phyloP scores from a whole-genome alignment of 2,329 filamentous ascomycete genomes.

The Aphanocladium album region DNA sequence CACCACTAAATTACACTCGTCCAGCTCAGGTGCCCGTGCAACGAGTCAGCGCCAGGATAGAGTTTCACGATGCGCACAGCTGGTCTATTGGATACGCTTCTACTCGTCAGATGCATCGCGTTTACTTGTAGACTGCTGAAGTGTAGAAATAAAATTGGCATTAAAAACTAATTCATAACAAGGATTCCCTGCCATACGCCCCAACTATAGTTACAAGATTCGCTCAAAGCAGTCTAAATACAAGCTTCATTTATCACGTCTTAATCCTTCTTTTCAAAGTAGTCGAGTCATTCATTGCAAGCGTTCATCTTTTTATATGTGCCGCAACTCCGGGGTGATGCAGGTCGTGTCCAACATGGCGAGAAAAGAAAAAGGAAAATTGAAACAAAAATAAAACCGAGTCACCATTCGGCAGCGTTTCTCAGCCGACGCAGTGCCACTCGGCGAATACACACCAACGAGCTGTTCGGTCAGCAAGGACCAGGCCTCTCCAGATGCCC shows the following conservation, averaged over 20 bases:
- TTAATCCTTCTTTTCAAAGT: background rate
- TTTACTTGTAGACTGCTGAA: background rate
- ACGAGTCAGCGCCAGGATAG: slow-evolving; percentile 4
- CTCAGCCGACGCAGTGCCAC: slow-evolving; percentile 58
- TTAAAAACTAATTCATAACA: slow-evolving; percentile 8
- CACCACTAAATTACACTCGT: background rate
- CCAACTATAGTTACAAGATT: slow-evolving; percentile 12
- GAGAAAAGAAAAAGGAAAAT: slow-evolving; percentile 1
- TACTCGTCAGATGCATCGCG: too few species aligned
- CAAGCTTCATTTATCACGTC: slow-evolving; percentile 1
- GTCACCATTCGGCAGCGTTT: background rate
- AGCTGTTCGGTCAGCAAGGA: slow-evolving; percentile 76
- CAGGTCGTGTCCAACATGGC: slow-evolving; percentile 7
- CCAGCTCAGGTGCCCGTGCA: background rate
- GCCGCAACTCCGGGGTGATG: slow-evolving; percentile 11
- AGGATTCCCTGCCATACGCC: slow-evolving; percentile 3
- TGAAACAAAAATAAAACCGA: background rate
- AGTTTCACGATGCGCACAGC: background rate
- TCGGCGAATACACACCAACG: slow-evolving; percentile 92
- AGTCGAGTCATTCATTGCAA: slow-evolving; percentile 5
- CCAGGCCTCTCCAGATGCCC: slow-evolving; percentile 74
- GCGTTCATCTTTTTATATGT: background rate
- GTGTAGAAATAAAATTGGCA: background rate
- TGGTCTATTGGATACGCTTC: background rate
- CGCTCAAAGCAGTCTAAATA: slow-evolving; percentile 9